Evolutionary conservation across 306 rosid species (phyloP).

Genomic region (Prunus mira): DNA sequence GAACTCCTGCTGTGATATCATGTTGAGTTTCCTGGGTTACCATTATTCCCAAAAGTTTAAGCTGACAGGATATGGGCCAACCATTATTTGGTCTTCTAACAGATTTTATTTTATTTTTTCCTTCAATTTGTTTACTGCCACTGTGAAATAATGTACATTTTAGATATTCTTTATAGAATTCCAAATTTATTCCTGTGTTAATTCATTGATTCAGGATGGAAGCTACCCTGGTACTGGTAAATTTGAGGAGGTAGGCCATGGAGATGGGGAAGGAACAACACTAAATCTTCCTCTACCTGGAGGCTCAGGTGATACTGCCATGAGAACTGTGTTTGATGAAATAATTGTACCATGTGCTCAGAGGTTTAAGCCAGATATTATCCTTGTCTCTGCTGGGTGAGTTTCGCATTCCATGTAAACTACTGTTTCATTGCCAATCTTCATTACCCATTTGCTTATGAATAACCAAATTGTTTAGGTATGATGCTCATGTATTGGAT

Average conservation of each 20-base stretch:
- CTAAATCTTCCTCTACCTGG: constrained; percentile 91
- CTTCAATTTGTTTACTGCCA: neutral
- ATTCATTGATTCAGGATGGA: constrained; percentile 57
- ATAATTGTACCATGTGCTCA: constrained; percentile 85
- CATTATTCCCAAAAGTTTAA: neutral
- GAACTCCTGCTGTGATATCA: neutral
- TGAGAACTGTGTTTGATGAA: constrained; percentile 80
- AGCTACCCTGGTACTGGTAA: constrained; percentile 98
- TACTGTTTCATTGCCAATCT: neutral
- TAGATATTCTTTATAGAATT: neutral
- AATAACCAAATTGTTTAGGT: constrained; percentile 33
- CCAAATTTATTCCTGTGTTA: neutral
- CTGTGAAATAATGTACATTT: neutral
- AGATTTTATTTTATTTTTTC: neutral
- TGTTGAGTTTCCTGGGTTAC: neutral
- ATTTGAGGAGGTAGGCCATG: constrained; percentile 67
- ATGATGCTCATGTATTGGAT: constrained; percentile 90
- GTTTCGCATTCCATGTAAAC: constrained; percentile 21
- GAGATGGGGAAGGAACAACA: constrained; percentile 91
- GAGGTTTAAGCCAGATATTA: constrained; percentile 84
- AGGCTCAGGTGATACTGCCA: constrained; percentile 82
- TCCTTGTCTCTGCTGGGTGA: constrained; percentile 98
- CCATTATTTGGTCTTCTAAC: neutral
- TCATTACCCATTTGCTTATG: neutral
- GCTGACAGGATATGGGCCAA: neutral